Percentiles rank a stretch among this genome's conserved stretches.
Evolutionary conservation across 1,284 basidiomycete genomes (phyloP).

Genomic region (Tremellales sp.): DNA sequence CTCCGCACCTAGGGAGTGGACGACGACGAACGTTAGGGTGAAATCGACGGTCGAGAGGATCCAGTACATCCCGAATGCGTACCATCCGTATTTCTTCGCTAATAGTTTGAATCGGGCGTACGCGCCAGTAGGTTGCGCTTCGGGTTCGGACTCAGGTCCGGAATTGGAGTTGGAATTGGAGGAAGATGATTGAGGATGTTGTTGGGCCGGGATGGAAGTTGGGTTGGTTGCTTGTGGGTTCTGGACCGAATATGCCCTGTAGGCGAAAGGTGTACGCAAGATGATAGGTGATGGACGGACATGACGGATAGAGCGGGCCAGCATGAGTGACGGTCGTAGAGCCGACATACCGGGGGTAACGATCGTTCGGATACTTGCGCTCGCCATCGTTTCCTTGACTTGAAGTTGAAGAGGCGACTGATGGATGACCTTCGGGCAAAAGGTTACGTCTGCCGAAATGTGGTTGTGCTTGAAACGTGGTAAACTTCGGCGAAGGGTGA

Average conservation of each 20-base stretch:
- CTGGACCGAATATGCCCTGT: not conserved
- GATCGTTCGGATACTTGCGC: too few relatives aligned
- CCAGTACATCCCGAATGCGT: constrained; percentile 81
- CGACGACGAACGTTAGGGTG: constrained; percentile 70
- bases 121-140: constrained; percentile 42
- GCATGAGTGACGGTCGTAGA: too few relatives aligned
- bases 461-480: too few relatives aligned
- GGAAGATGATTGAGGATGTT: constrained; percentile 30
- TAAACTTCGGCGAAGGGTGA: too few relatives aligned
- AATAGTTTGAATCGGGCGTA: constrained; percentile 67
- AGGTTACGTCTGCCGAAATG: too few relatives aligned
- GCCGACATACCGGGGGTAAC: too few relatives aligned
- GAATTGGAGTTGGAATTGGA: constrained; percentile 60
- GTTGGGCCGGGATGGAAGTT: not conserved
- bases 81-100: constrained; percentile 88
- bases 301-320: too few relatives aligned
- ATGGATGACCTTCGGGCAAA: too few relatives aligned
- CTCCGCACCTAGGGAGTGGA: constrained; percentile 86
- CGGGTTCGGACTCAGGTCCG: constrained; percentile 50
- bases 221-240: not conserved
- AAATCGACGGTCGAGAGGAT: constrained; percentile 71
- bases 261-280: too few relatives aligned
- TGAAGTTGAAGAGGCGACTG: too few relatives aligned
- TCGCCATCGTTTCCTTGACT: too few relatives aligned
- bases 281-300: too few relatives aligned